These are phyloP conservation scores for Aphanomyces cochlioides DNA, from an alignment of 352 stramenopile genomes.

Conservation along the genomic window DNA sequence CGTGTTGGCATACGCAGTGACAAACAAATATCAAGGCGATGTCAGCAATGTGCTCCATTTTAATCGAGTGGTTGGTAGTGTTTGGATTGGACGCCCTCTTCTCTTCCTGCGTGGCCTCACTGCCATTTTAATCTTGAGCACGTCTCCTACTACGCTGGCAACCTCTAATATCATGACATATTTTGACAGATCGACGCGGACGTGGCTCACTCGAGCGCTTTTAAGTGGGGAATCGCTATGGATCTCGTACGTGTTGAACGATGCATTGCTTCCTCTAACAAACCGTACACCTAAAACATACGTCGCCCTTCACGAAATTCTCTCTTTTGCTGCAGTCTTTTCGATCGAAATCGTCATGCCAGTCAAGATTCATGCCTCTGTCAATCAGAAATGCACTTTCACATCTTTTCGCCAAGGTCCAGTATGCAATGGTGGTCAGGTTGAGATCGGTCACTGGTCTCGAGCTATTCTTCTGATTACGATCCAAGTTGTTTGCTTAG, in stretches of 20 bases:
- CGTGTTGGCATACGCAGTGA: neutral
- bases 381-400: neutral
- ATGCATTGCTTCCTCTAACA: neutral
- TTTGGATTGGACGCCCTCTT: constrained; percentile 23
- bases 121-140: constrained; percentile 14
- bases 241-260: constrained; percentile 20
- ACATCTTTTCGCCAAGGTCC: neutral
- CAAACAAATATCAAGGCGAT: neutral
- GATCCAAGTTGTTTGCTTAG: neutral
- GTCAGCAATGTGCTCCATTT: neutral
- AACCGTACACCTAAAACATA: neutral
- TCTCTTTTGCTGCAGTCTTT: neutral
- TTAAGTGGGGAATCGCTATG: constrained; percentile 14
- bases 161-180: neutral
- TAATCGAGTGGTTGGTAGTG: constrained; percentile 11
- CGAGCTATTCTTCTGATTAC: too few relatives aligned
- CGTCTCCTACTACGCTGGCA: neutral
- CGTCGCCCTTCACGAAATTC: neutral
- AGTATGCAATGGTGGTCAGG: neutral
- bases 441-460: neutral
- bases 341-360: neutral
- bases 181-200: neutral
- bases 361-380: neutral
- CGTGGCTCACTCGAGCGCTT: constrained; percentile 10
- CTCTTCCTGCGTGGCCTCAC: constrained; percentile 17